Conservation (phyloP, 1,284 basidiomycete species). For the Somion occarium region DNA sequence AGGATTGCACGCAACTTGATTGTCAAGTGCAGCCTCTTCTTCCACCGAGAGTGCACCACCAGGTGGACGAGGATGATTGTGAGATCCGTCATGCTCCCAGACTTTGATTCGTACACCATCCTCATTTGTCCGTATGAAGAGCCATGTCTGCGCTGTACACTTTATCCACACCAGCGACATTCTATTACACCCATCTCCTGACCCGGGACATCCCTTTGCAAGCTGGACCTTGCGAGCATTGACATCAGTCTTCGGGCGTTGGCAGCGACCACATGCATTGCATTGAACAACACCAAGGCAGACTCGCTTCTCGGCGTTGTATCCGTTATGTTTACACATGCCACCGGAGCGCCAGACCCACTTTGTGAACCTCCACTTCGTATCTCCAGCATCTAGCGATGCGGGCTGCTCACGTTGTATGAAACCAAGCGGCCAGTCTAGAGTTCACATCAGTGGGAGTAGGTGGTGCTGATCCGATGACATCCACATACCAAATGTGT, state of each 20-base stretch:
- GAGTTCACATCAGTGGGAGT: too few relatives aligned
- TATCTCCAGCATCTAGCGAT: too few relatives aligned
- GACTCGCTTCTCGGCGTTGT: neutral
- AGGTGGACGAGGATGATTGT: conserved; percentile 1
- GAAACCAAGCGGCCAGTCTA: too few relatives aligned
- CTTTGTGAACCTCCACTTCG: neutral
- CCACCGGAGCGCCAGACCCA: conserved; percentile 1
- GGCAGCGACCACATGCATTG: neutral
- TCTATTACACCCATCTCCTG: neutral
- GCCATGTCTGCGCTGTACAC: neutral
- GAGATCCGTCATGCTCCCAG: conserved; percentile 2
- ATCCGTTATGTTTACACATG: neutral
- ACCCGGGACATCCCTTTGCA: neutral
- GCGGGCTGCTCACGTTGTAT: too few relatives aligned
- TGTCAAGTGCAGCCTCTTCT: neutral
- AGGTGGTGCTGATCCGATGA: too few relatives aligned
- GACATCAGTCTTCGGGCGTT: neutral
- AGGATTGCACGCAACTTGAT: conserved; percentile 1
- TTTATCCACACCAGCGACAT: neutral
- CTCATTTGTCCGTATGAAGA: neutral
- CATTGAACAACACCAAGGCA: neutral
- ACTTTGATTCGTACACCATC: neutral
- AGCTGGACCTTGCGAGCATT: neutral
- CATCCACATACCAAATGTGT: too few relatives aligned
- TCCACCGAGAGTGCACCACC: neutral